Evolutionary conservation across 371 early-diverging fungal genomes (phyloP).

Genomic region (Hamiltosporidium tvaerminnensis): DNA sequence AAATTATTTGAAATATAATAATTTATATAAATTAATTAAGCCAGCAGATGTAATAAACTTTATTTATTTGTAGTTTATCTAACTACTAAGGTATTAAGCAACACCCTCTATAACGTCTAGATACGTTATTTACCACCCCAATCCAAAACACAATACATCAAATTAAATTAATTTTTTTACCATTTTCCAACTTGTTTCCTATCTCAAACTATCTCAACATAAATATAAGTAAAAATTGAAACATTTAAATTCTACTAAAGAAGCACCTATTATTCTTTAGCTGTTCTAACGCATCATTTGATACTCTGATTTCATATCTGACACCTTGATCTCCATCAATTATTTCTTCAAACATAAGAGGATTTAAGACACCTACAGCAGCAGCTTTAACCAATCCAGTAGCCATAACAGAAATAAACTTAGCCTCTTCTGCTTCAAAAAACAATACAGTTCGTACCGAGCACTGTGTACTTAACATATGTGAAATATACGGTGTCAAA

Average conservation of each 20-base stretch:
- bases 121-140: too few species aligned
- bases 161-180: too few species aligned
- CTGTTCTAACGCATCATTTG: conserved; percentile 1
- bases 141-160: too few species aligned
- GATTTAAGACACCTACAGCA: conserved; percentile 7
- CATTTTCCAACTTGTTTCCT: too few species aligned
- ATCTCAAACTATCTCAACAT: too few species aligned
- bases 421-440: conserved; percentile 5
- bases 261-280: conserved; percentile 8
- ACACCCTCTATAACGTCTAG: too few species aligned
- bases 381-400: conserved; percentile 11
- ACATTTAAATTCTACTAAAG: background rate
- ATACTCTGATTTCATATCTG: conserved; percentile 3
- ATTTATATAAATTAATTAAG: too few species aligned
- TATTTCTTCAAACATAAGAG: conserved; percentile 9
- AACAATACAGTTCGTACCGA: conserved; percentile 12
- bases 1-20: too few species aligned
- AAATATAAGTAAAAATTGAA: too few species aligned
- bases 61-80: too few species aligned
- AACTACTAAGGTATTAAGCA: too few species aligned
- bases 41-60: too few species aligned
- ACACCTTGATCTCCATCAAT: conserved; percentile 12
- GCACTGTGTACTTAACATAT: conserved; percentile 2
- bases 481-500: conserved; percentile 4
- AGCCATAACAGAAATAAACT: conserved; percentile 1